Evolutionary conservation across 2,329 filamentous ascomycete genomes (phyloP), one percentile per base, ranked within the genome.

Genomic region (Fusarium fracticaudum): DNA sequence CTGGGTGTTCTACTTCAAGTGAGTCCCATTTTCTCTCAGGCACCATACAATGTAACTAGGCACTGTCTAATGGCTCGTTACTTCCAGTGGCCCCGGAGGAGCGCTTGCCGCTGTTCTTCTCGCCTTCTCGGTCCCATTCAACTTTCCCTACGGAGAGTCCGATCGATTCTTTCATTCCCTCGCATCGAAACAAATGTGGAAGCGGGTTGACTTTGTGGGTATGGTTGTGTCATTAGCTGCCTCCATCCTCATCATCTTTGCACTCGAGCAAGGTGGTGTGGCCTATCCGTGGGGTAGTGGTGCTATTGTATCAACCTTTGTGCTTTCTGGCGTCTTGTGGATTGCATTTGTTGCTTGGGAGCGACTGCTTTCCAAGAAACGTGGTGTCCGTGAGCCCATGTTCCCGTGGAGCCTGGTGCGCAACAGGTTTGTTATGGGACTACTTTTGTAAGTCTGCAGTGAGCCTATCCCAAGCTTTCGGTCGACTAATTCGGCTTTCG

Each of bases 211-310:
- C 61, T 58, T 67, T 41, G 22, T 74, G 8, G 77, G 77, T n/a
- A 76, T 76, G 6, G 64, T 81, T 38, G 55, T 86, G 6, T 75
- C 83, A 2, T 79, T 87, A 12, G 81, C 80, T 1, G 81, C 82
- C 8, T 85, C 85, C 0, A 81, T 85, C 8, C 79, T 87, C 8
- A 73, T 87, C n/a, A 82, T 87, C 22, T 84, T 86, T 44, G 85
- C 83, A 3, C 78, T 88, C 20, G 83, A 88, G 53, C 81, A 86
- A 69, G 85, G 79, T 11, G 85, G 86, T 10, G 74, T 81, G 24
- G 78, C 78, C 11, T 86, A 84, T 58, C 72, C 82, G 8, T 88
- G 86, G 86, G 76, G 69, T 13, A 84, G 82, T 48, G 79, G 80
- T 1, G 69, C 81, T 10, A 81, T 87, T 9, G 79, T 86, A 9